phyloP scores from a whole-genome alignment of 257 asterid species.

The Solanum pinnatisectum region DNA sequence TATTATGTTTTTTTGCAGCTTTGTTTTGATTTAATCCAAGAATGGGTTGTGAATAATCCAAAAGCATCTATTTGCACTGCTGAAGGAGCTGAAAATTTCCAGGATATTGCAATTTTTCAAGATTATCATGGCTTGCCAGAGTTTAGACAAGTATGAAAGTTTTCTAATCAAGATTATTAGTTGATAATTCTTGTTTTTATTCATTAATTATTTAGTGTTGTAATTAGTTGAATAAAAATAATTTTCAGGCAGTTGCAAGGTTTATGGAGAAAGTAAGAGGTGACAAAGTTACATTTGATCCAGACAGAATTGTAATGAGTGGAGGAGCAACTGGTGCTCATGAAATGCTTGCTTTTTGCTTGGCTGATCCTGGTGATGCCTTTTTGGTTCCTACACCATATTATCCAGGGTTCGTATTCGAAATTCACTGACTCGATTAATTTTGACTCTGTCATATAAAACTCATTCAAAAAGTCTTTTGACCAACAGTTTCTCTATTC shows the following conservation, averaged over 20 bases:
- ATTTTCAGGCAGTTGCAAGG: constrained; percentile 65
- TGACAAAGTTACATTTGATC: constrained; percentile 53
- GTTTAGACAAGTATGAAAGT: constrained; percentile 51
- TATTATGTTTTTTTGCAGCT: constrained; percentile 20
- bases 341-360: constrained; percentile 73
- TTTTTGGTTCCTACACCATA: constrained; percentile 80
- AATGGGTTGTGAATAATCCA: constrained; percentile 48
- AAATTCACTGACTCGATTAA: background rate
- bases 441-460: too few species aligned
- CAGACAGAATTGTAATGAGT: constrained; percentile 65
- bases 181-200: background rate
- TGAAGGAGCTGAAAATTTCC: constrained; percentile 40
- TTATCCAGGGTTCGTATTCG: constrained; percentile 53
- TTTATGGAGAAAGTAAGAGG: constrained; percentile 84
- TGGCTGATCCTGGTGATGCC: constrained; percentile 86
- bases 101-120: constrained; percentile 52
- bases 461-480: too few species aligned
- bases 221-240: background rate
- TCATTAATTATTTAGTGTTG: background rate
- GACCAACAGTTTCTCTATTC: too few species aligned
- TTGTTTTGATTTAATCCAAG: constrained; percentile 45
- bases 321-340: constrained; percentile 95
- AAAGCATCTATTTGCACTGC: constrained; percentile 55
- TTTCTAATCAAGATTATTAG: background rate
- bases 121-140: constrained; percentile 75